Base-by-base conservation (phyloP, 75 land plant species). In the Pinus taeda region DNA sequence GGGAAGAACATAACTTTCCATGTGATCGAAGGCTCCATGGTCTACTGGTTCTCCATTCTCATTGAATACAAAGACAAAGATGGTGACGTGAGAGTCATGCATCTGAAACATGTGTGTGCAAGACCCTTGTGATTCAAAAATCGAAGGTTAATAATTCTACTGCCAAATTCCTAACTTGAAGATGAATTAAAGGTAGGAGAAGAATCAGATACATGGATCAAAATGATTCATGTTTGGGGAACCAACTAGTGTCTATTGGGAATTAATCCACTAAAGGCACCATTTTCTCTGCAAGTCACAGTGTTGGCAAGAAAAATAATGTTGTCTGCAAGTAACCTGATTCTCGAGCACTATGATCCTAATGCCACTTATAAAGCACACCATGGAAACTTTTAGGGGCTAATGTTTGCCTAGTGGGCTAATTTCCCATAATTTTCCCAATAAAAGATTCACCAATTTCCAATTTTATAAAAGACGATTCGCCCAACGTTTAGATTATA, bases 181-280 rank as follows among this genome's bases (percentile, higher is more conserved):
- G 33, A 33, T 1, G 33, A 33, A 33, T 33, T 33, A 11, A 33
- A 33, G 1, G 2, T 2, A 33, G 0, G 0, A 33, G 33, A 1
- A 2, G 33, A 33, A 1, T 33, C 33, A 33, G 0, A 33, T 33
- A 2, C 2, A 2, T 93, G 93, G 95, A 53, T 81, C 24, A 75
- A 85, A 57, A 93, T 93, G 95, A 82, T 69, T 55, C 93, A 93
- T 65, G 5, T 93, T 26, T 93, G 95, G 95, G 95, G 95, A 37
- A 93, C 93, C 73, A 86, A 67, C 62, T 93, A 93, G 95, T 88
- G 89, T 76, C 65, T 90, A 1, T 80, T 74, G 58, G 59, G 30
- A n/a, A 89, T 85, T 24, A 93, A 91, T 42, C 93, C 95, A 6
- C 57, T 93, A 60, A 57, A 77, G 33, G 95, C 84, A 0, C 95